These are phyloP conservation scores for Zasmidium citrigriseum DNA, from an alignment of 2,329 filamentous ascomycete species.

Conservation along the genomic window DNA sequence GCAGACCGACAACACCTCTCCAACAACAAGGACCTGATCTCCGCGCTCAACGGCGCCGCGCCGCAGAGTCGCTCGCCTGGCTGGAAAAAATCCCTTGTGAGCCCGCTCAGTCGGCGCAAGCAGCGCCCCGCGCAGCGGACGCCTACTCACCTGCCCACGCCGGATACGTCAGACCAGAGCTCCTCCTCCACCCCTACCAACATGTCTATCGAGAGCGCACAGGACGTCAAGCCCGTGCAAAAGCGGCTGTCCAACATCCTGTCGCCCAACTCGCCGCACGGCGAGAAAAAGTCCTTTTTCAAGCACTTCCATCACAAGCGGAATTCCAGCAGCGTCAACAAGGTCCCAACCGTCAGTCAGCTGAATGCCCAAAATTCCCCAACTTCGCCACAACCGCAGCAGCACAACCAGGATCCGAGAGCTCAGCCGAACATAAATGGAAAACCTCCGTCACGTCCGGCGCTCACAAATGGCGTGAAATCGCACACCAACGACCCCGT, in stretches of 20 bases:
- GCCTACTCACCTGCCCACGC: not conserved
- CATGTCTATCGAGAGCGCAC: slow-evolving; percentile 1
- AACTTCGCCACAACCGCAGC: slow-evolving; percentile 4
- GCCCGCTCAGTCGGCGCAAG: slow-evolving; percentile 1
- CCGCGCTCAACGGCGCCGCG: slow-evolving; percentile 10
- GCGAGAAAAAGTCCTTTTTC: not conserved
- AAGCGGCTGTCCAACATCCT: not conserved
- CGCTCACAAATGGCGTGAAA: slow-evolving; percentile 9
- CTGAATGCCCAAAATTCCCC: not conserved
- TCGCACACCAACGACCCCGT: not conserved
- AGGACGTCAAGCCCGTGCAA: not conserved
- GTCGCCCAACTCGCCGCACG: not conserved
- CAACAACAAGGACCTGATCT: slow-evolving; percentile 13
- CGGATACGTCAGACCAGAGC: not conserved
- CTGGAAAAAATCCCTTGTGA: slow-evolving; percentile 12
- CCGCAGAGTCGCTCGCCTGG: slow-evolving; percentile 1
- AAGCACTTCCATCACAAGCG: slow-evolving; percentile 1
- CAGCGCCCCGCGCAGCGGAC: slow-evolving; percentile 2
- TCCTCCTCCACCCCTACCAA: slow-evolving; percentile 2
- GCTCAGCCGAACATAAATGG: slow-evolving; percentile 1
- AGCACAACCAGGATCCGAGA: slow-evolving; percentile 7
- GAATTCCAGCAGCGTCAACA: slow-evolving; percentile 1
- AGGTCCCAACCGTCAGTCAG: not conserved
- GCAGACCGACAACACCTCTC: slow-evolving; percentile 1
- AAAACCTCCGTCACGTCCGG: slow-evolving; percentile 4